Conservation (phyloP, 2,329 filamentous ascomycete genomes). For the Chaetothyriales sp. region DNA sequence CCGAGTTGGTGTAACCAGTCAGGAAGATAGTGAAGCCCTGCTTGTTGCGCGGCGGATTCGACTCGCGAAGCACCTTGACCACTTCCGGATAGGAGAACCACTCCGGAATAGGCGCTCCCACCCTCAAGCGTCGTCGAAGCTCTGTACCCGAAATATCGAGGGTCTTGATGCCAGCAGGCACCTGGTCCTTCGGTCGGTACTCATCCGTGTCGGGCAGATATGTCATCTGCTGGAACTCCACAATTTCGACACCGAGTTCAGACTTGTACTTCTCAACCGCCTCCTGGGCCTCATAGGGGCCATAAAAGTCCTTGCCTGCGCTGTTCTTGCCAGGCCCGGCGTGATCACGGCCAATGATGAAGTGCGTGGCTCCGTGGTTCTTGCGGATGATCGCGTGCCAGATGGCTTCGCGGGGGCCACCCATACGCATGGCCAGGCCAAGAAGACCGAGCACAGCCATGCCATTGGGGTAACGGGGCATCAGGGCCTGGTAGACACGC, state of each 20-base stretch:
- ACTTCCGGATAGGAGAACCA: slow-evolving; percentile 99
- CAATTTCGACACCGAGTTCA: slow-evolving; percentile 96
- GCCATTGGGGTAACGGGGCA: slow-evolving; percentile 94
- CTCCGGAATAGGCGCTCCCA: slow-evolving; percentile 86
- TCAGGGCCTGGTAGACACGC: slow-evolving; percentile 91
- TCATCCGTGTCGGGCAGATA: slow-evolving; percentile 95
- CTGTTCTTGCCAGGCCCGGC: slow-evolving; percentile 97
- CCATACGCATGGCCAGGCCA: slow-evolving; percentile 97
- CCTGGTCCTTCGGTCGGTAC: slow-evolving; percentile 86
- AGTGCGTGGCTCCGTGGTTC: slow-evolving; percentile 98
- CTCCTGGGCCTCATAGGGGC: slow-evolving; percentile 91
- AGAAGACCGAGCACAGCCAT: slow-evolving; percentile 95
- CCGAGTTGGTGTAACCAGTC: slow-evolving; percentile 89
- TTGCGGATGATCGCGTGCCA: slow-evolving; percentile 99
- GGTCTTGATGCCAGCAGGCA: slow-evolving; percentile 67
- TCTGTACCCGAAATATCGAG: slow-evolving; percentile 79
- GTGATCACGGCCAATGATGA: slow-evolving; percentile 97
- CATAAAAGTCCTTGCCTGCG: slow-evolving; percentile 92
- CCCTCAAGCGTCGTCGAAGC: slow-evolving; percentile 78
- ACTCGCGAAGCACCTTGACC: slow-evolving; percentile 87
- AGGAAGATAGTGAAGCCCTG: slow-evolving; percentile 99
- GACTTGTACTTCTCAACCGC: slow-evolving; percentile 91
- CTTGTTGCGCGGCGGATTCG: slow-evolving; percentile 74
- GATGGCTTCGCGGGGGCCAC: slow-evolving; percentile 91
- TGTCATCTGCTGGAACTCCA: slow-evolving; percentile 99